Base-by-base conservation (phyloP, 1,284 basidiomycete genomes). In the Apiotrichum laibachii region DNA sequence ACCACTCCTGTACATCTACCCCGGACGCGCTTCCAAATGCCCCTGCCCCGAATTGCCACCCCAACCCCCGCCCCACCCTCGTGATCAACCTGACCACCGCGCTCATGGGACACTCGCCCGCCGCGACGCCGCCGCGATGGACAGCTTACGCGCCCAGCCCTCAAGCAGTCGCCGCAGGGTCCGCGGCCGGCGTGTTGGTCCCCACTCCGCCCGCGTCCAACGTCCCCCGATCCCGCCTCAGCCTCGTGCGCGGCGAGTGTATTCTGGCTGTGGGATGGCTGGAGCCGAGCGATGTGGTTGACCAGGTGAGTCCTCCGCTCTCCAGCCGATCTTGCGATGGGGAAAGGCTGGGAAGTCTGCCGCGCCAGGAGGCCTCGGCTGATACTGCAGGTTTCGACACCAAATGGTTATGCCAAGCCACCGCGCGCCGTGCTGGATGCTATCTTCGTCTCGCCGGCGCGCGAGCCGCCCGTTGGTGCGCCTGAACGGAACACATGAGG, bases 241-340 rank as follows among this genome's bases (percentile, higher is more conserved):
- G 12, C 18, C 50, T 50, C 15, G 21, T 37, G 13, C 50, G 50
- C 21, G 50, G 50, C 13, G 37, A 50, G 50, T 50, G 50, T 37
- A 31, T 50, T 15, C 16, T 18, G 37, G 37, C 26, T 15, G 37
- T 50, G 2, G 50, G 50, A 2, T 50, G 50, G 50, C 37, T 50
- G 7, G 50, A 50, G 21, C 18, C 12, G 4, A 34, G 33, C n/a
- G 33, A 8, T 21, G 18, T 31, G 1, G 34, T 7, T 21, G 35
- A 37, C 19, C 34, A 37, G 33, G 48, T 21, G 21, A 13, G 35
- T 50, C 26, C 26, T 31, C 26, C 7, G 26, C 26, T 31, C 26
- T 31, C 26, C 26, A 31, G 26, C 26, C 7, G 26, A 31, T n/a
- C n/a, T n/a, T n/a, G n/a, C 26, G 26, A 31, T 31, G 4, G 7